Percentiles rank a stretch among this genome's conserved stretches.
Conservation (phyloP, 73 alveolate species). For the Symbiodinium natans region DNA sequence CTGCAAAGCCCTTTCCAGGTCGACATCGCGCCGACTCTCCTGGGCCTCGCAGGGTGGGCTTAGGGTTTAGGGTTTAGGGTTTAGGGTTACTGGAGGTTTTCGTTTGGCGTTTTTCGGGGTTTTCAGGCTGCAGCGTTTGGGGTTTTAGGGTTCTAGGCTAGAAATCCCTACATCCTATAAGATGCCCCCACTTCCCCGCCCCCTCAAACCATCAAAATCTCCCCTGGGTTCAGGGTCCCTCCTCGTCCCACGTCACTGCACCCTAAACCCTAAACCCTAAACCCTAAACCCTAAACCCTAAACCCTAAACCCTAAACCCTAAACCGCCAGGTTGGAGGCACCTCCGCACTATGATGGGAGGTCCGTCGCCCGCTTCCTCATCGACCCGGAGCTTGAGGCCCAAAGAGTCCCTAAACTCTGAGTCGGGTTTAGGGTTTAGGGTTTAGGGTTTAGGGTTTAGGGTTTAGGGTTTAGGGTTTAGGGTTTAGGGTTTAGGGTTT, state of each 20-base stretch:
- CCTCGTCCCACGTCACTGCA: too few relatives aligned
- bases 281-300: neutral
- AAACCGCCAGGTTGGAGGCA: neutral
- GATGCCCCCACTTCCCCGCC: neutral
- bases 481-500: too few relatives aligned
- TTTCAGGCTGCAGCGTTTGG: neutral
- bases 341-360: neutral
- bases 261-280: neutral
- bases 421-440: too few relatives aligned
- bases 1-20: neutral
- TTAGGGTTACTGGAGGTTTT: neutral
- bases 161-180: neutral
- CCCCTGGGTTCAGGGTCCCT: too few relatives aligned
- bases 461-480: too few relatives aligned
- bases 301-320: neutral
- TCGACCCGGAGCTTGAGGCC: neutral
- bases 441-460: too few relatives aligned
- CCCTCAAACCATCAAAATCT: too few relatives aligned
- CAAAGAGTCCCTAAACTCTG: too few relatives aligned
- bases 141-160: neutral
- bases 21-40: conserved; percentile 30
- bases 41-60: conserved; percentile 20
- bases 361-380: neutral
- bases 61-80: neutral
- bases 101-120: neutral